These are phyloP conservation scores for Houttuynia cordata DNA, from an alignment of 164 flowering plant genomes.

Conservation along the genomic window DNA sequence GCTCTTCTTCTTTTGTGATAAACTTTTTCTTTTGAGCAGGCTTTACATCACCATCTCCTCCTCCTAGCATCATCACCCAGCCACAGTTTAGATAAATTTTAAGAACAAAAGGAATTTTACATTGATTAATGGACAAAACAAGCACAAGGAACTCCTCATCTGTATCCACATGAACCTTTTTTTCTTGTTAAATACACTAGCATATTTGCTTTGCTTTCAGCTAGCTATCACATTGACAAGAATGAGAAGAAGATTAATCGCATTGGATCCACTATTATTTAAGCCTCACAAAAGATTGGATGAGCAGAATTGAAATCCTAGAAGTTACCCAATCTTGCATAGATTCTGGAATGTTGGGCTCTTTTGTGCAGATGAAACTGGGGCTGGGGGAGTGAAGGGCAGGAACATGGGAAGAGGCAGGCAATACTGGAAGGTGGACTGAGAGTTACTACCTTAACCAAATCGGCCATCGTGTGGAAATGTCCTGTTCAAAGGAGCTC, in stretches of 20 bases:
- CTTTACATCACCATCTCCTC: slow-evolving; percentile 53
- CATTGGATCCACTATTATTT: no score
- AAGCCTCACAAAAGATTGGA: no score
- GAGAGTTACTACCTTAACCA: background rate
- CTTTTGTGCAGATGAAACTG: background rate
- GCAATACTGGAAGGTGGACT: background rate
- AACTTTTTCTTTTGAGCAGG: slow-evolving; percentile 67
- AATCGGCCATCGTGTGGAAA: background rate
- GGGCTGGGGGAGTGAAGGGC: background rate
- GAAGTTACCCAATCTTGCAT: background rate
- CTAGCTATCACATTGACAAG: no score
- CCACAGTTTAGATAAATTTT: no score
- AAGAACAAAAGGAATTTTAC: no score
- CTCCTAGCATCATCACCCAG: slow-evolving; percentile 26
- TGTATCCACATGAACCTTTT: no score
- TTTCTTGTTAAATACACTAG: no score
- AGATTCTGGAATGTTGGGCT: background rate
- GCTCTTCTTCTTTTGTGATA: slow-evolving; percentile 89
- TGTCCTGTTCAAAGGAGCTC: background rate
- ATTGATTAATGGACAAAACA: background rate
- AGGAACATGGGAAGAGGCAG: background rate
- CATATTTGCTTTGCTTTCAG: no score
- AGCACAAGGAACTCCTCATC: no score
- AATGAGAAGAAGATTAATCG: no score
- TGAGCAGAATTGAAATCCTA: no score